These are phyloP conservation scores for Stylonectria norvegica DNA, from an alignment of 2,329 filamentous ascomycete species.

Conservation along the genomic window DNA sequence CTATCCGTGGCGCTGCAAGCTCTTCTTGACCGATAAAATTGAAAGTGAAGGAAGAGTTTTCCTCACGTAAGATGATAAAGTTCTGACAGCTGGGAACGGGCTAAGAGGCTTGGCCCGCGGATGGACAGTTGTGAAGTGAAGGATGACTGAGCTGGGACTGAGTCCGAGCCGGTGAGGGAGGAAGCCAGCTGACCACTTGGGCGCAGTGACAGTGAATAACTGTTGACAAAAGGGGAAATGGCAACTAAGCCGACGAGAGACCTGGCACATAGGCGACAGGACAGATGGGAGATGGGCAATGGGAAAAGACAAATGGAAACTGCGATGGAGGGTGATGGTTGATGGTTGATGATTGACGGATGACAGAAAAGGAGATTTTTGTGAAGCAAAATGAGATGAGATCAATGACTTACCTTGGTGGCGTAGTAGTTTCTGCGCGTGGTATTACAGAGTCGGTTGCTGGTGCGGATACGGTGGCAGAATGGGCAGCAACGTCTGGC, in stretches of 20 bases:
- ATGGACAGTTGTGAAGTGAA: too few relatives aligned
- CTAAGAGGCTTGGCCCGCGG: too few relatives aligned
- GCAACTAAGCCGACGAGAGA: background rate
- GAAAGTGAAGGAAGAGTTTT: too few relatives aligned
- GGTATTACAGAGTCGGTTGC: slow-evolving; percentile 3
- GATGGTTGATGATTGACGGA: background rate
- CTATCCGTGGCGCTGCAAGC: too few relatives aligned
- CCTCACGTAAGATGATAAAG: too few relatives aligned
- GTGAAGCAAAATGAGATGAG: background rate
- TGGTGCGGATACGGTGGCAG: background rate
- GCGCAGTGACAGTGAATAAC: too few relatives aligned
- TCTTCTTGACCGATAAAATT: too few relatives aligned
- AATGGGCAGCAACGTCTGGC: background rate
- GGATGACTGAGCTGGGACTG: too few relatives aligned
- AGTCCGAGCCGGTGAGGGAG: too few relatives aligned
- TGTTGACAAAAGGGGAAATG: too few relatives aligned
- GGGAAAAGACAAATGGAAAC: background rate
- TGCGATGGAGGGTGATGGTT: background rate
- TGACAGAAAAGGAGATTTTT: background rate
- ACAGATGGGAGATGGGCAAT: background rate
- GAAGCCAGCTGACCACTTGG: too few relatives aligned
- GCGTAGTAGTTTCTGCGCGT: slow-evolving; percentile 1
- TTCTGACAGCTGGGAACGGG: too few relatives aligned
- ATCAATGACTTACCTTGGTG: slow-evolving; percentile 9
- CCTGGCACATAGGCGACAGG: background rate